phyloP scores from a whole-genome alignment of 179 eudicot genomes.

The Corrigiola litoralis region DNA sequence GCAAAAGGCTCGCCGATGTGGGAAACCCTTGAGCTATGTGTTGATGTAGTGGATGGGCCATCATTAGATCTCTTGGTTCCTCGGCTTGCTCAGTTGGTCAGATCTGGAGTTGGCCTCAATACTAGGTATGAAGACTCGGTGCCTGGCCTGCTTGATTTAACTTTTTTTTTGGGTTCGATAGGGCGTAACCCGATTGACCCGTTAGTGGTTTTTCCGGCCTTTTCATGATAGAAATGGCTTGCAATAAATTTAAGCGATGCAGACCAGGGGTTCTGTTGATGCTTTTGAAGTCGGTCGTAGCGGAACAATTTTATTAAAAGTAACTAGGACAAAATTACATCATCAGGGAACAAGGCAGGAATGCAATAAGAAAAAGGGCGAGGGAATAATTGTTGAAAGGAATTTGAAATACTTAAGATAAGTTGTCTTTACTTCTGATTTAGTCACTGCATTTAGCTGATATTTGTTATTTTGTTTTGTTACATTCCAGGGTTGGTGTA shows the following conservation, averaged over 20 bases:
- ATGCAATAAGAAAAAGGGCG: no score
- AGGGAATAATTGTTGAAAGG: neutral
- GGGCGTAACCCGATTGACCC: no score
- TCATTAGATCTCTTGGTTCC: conserved; percentile 82
- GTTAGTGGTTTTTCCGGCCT: no score
- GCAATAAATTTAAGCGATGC: neutral
- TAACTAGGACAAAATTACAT: no score
- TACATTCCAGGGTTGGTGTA: conserved; percentile 73
- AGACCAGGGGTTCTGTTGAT: neutral
- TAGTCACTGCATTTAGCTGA: neutral
- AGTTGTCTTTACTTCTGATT: neutral
- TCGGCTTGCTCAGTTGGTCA: conserved; percentile 78
- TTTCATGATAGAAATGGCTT: neutral
- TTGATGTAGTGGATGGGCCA: conserved; percentile 70
- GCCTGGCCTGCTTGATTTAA: neutral
- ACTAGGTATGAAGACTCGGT: conserved; percentile 54
- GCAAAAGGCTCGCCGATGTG: conserved; percentile 99
- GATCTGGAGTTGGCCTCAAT: conserved; percentile 90
- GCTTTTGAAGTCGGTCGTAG: neutral
- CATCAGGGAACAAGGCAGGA: no score
- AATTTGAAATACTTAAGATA: neutral
- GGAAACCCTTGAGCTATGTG: conserved; percentile 92
- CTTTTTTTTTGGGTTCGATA: neutral
- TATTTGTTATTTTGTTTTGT: neutral
- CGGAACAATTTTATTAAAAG: no score